Percentiles rank a stretch among this genome's conserved stretches.
Conservation (phyloP, 352 stramenopile species). For the Phytopythium litorale region DNA sequence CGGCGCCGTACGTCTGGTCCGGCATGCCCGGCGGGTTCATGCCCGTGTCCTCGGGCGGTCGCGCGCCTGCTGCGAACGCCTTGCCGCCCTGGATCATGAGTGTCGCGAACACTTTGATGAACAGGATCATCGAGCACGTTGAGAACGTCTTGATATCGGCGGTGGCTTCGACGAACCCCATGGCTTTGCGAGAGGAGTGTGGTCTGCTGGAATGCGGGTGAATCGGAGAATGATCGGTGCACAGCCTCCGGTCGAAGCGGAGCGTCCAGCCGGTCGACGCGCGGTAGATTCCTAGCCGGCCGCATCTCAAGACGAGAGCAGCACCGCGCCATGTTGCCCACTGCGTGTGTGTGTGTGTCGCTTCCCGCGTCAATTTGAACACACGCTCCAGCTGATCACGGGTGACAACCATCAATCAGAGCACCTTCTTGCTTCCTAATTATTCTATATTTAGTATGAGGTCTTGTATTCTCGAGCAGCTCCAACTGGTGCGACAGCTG, state of each 20-base stretch:
- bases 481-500: neutral
- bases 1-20: constrained; percentile 29
- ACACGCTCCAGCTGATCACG: neutral
- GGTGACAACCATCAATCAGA: neutral
- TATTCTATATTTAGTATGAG: neutral
- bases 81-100: constrained; percentile 27
- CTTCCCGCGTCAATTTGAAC: neutral
- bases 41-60: constrained; percentile 29
- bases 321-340: neutral
- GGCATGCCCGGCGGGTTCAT: constrained; percentile 19
- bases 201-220: neutral
- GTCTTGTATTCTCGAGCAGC: neutral
- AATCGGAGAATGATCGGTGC: neutral
- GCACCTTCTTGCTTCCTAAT: neutral
- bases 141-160: constrained; percentile 32
- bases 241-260: neutral
- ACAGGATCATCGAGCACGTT: constrained; percentile 25
- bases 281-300: neutral
- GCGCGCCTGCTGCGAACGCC: constrained; percentile 30
- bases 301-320: neutral
- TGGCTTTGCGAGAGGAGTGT: neutral
- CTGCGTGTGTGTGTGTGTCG: neutral
- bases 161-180: constrained; percentile 17
- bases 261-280: neutral
- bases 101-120: constrained; percentile 31